A percentile compares a stretch with the other conserved stretches of the same genome.
Conservation (phyloP, 768 basidiomycete genomes). For the Kwoniella heveanensis region DNA sequence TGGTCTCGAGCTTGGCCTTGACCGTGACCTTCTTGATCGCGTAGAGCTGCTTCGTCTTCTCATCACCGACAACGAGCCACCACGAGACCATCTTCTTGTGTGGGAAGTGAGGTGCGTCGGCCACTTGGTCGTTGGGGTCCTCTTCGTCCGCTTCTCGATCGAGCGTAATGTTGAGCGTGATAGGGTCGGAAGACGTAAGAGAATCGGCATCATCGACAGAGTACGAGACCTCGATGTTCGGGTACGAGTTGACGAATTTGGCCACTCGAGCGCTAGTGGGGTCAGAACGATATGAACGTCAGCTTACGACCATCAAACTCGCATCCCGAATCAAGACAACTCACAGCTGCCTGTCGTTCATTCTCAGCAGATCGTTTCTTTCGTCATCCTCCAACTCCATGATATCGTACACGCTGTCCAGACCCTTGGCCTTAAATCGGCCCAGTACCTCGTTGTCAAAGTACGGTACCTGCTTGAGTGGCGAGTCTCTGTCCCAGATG, state of each 20-base stretch:
- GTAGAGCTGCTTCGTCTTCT: slow-evolving; percentile 71
- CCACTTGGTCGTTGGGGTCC: slow-evolving; percentile 71
- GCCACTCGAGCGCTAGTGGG: slow-evolving; percentile 82
- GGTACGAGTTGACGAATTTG: slow-evolving; percentile 92
- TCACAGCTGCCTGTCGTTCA: slow-evolving; percentile 83
- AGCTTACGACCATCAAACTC: too few species aligned
- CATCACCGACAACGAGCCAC: slow-evolving; percentile 95
- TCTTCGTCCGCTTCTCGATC: slow-evolving; percentile 71
- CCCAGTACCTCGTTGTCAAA: slow-evolving; percentile 87
- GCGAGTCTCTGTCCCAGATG: slow-evolving; percentile 96
- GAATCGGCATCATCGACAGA: slow-evolving; percentile 79
- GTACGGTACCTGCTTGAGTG: slow-evolving; percentile 92
- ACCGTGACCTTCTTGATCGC: slow-evolving; percentile 82
- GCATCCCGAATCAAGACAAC: too few species aligned
- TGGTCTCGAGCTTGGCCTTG: slow-evolving; percentile 69
- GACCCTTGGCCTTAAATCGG: slow-evolving; percentile 76
- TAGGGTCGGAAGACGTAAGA: slow-evolving; percentile 81
- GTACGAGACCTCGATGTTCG: slow-evolving; percentile 87
- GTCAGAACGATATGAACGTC: too few species aligned
- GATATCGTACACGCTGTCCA: slow-evolving; percentile 92
- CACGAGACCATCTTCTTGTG: slow-evolving; percentile 87
- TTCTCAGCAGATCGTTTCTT: slow-evolving; percentile 75
- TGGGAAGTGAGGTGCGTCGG: slow-evolving; percentile 93
- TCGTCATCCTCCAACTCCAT: slow-evolving; percentile 98
- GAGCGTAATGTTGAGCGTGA: slow-evolving; percentile 75